Evolutionary conservation across 2,329 filamentous ascomycete genomes (phyloP), one percentile per base, ranked within the genome.

Genomic region (Chaetomiaceae sp.): DNA sequence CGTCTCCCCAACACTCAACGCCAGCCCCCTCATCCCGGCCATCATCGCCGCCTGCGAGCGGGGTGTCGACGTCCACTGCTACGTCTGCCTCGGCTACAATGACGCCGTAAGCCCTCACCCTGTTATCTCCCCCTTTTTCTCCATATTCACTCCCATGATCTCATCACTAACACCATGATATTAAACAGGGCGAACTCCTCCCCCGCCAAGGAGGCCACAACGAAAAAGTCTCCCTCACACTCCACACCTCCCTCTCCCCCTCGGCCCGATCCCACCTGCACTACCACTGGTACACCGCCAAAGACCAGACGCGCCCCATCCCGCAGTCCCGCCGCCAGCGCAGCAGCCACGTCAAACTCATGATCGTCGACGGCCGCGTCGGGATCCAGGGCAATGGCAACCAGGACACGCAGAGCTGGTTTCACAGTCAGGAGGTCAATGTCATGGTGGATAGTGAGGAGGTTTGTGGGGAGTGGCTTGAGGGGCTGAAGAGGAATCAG

Each of bases 371-470:
- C 65, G 80, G 79, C 39, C 71, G 72, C 20, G 77, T 92, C 33
- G 87, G 80, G 2, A 83, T 91, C 33, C 80, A 87, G 67, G 88
- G 88, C 3, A 88, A 82, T 59, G 88, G 87, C 0, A 92, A 91
- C 63, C 85, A 91, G 66, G 88, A 92, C 61, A 91, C 88, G 1
- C 88, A 92, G 68, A 83, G 79, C 19, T 91, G 87, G 83, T 91
- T 79, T 60, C 88, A 92, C 64, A 84, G 79, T 51, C 87, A 91
- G 66, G 88, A 92, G 67, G 78, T 88, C 51, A 91, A 92, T 60
- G 68, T 91, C 22, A 82, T 92, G 78, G 70, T 91, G 6, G 88
- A 92, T 57, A 85, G 80, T 19, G 62, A 67, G 0, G 66, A 74
- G 1, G 71, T 91, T 0, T 90, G 87, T 61, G 65, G 64, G 27